A percentile compares a stretch with the other conserved stretches of the same genome.
Evolutionary conservation across 495 filamentous ascomycete genomes (phyloP).

Genomic region (Tuber borchii): DNA sequence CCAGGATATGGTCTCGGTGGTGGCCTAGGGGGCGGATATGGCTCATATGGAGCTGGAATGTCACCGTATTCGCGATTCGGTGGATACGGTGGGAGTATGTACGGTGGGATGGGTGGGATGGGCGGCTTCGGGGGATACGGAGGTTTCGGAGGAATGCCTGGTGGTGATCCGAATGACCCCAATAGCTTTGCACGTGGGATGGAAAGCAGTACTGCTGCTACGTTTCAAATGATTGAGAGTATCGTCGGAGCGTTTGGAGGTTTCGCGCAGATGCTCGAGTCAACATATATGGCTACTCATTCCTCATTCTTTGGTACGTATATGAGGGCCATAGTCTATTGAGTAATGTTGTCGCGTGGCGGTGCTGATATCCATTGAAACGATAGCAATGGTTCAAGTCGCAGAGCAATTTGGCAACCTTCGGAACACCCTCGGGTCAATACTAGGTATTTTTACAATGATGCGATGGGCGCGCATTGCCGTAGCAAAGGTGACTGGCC

Average conservation of each 20-base stretch:
- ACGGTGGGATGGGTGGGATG: slow-evolving; percentile 53
- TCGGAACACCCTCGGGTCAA: slow-evolving; percentile 87
- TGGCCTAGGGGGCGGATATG: slow-evolving; percentile 46
- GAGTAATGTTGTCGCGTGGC: background rate
- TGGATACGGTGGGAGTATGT: slow-evolving; percentile 56
- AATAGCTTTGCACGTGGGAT: slow-evolving; percentile 88
- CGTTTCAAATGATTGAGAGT: slow-evolving; percentile 97
- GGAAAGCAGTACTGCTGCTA: slow-evolving; percentile 86
- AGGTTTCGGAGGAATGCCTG: slow-evolving; percentile 54
- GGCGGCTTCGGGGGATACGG: slow-evolving; percentile 54
- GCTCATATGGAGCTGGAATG: slow-evolving; percentile 47
- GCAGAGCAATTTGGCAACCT: slow-evolving; percentile 95
- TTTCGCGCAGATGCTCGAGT: slow-evolving; percentile 98
- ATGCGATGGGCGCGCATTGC: slow-evolving; percentile 89
- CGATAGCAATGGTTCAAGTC: slow-evolving; percentile 91
- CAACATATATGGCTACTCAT: slow-evolving; percentile 99
- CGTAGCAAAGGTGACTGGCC: slow-evolving; percentile 88
- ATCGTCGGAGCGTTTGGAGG: slow-evolving; percentile 97
- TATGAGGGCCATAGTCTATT: background rate
- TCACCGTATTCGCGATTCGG: slow-evolving; percentile 48
- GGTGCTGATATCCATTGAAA: slow-evolving; percentile 11
- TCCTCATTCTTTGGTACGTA: slow-evolving; percentile 92
- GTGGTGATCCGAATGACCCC: slow-evolving; percentile 76
- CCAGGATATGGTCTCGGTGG: slow-evolving; percentile 39
- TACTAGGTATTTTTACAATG: slow-evolving; percentile 90